phyloP scores from a whole-genome alignment of 768 basidiomycete genomes.

The Agaricus subrufescens region DNA sequence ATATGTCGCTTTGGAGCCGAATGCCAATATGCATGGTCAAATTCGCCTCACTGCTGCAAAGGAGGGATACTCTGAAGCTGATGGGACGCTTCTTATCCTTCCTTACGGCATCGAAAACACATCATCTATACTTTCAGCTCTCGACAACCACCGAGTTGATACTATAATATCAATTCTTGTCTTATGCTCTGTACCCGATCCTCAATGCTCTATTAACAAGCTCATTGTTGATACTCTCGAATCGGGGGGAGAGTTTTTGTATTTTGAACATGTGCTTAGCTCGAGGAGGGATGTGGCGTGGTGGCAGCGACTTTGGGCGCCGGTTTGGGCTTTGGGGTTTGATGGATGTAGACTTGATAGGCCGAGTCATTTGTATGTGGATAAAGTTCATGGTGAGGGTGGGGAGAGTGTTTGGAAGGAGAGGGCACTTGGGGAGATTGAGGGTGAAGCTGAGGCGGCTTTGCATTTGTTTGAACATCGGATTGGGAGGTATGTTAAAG shows the following conservation, averaged over 20 bases:
- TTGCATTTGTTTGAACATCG: conserved; percentile 53
- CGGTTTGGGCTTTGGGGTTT: conserved; percentile 54
- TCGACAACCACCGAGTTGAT: conserved; percentile 35
- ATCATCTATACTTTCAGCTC: conserved; percentile 35
- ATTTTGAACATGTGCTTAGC: conserved; percentile 68
- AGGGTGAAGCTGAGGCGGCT: conserved; percentile 47
- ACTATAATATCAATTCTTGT: conserved; percentile 64
- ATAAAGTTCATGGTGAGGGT: conserved; percentile 22
- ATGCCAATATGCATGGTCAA: conserved; percentile 54
- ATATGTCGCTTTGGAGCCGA: conserved; percentile 75
- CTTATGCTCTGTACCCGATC: conserved; percentile 59
- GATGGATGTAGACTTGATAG: conserved; percentile 65
- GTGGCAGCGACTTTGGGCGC: conserved; percentile 76
- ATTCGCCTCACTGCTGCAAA: conserved; percentile 45
- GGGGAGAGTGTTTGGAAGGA: conserved; percentile 44
- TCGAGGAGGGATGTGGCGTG: conserved; percentile 48
- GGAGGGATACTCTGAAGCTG: conserved; percentile 48
- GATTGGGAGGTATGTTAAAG: conserved; percentile 52
- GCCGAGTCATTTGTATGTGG: conserved; percentile 46
- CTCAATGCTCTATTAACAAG: conserved; percentile 38
- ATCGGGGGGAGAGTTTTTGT: conserved; percentile 60
- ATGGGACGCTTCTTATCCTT: conserved; percentile 53
- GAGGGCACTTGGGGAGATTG: conserved; percentile 39
- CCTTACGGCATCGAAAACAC: conserved; percentile 63
- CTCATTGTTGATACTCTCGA: conserved; percentile 52